Percentiles rank a stretch among this genome's conserved stretches.
These are phyloP conservation scores for Sphagnurus paluster DNA, from an alignment of 1,284 basidiomycete species.

Conservation along the genomic window DNA sequence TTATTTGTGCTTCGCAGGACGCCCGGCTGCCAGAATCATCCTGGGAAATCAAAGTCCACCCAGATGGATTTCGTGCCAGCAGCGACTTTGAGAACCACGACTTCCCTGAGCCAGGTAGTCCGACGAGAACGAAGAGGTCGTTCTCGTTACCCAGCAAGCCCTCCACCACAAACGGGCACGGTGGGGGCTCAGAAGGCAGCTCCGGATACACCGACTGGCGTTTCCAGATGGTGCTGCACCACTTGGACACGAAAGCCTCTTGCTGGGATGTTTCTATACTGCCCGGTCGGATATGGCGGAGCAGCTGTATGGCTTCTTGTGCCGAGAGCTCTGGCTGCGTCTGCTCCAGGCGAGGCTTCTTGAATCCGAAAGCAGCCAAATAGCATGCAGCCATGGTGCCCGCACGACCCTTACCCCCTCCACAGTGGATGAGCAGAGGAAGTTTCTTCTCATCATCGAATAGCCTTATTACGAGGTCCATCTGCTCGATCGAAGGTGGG, in stretches of 20 bases:
- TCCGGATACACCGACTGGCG: constrained; percentile 49
- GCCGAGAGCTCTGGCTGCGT: constrained; percentile 50
- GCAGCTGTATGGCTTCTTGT: constrained; percentile 43
- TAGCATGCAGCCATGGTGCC: constrained; percentile 64
- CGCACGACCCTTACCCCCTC: constrained; percentile 62
- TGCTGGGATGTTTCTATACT: constrained; percentile 58
- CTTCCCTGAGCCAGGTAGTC: constrained; percentile 63
- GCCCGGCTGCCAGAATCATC: constrained; percentile 54
- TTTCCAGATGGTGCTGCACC: constrained; percentile 63
- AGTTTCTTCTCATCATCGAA: constrained; percentile 44
- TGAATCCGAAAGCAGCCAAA: constrained; percentile 56
- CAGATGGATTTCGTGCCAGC: constrained; percentile 39
- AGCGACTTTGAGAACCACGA: constrained; percentile 52
- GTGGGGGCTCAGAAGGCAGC: constrained; percentile 46
- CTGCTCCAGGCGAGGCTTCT: constrained; percentile 33
- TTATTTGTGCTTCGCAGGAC: constrained; percentile 50
- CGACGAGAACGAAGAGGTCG: constrained; percentile 55
- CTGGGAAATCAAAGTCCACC: constrained; percentile 51
- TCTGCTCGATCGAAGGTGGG: constrained; percentile 58
- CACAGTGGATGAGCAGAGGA: constrained; percentile 60
- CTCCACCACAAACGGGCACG: constrained; percentile 44
- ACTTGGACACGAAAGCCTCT: constrained; percentile 53
- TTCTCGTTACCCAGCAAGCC: constrained; percentile 34
- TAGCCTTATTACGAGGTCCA: constrained; percentile 53
- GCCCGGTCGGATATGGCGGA: constrained; percentile 52